Evolutionary conservation across 768 basidiomycete species (phyloP).

Genomic region (Mycena albidolilacea): DNA sequence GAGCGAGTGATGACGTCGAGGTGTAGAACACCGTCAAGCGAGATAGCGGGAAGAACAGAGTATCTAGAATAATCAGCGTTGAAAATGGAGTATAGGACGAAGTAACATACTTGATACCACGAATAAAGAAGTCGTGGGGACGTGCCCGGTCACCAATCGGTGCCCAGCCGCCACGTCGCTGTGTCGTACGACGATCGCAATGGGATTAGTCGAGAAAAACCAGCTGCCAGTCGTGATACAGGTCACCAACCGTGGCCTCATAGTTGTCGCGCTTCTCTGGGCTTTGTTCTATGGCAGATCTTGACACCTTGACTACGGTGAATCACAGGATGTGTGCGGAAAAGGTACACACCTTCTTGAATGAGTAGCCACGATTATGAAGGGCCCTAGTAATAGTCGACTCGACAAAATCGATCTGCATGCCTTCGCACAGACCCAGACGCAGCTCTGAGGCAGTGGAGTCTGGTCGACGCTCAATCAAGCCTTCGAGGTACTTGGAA

Average conservation of each 20-base stretch:
- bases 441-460: neutral
- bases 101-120: conserved; percentile 38
- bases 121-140: conserved; percentile 40
- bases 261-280: neutral
- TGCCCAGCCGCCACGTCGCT: conserved; percentile 42
- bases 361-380: too few species aligned
- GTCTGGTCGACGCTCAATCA: neutral
- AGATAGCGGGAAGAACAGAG: conserved; percentile 51
- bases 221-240: neutral
- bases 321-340: too few species aligned
- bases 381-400: neutral
- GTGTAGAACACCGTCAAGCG: conserved; percentile 49
- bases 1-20: conserved; percentile 47
- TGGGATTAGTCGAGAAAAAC: conserved; percentile 48
- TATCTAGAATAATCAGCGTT: conserved; percentile 40
- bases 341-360: too few species aligned
- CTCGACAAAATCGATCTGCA: neutral
- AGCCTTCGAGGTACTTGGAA: neutral
- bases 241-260: neutral
- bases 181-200: conserved; percentile 40
- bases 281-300: neutral
- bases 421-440: neutral
- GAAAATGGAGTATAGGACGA: neutral
- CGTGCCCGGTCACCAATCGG: conserved; percentile 38
- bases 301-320: neutral